A percentile compares a stretch with the other conserved stretches of the same genome.
Conservation (phyloP, 805 yeast genomes). For the Wickerhamiella qilinensis region DNA sequence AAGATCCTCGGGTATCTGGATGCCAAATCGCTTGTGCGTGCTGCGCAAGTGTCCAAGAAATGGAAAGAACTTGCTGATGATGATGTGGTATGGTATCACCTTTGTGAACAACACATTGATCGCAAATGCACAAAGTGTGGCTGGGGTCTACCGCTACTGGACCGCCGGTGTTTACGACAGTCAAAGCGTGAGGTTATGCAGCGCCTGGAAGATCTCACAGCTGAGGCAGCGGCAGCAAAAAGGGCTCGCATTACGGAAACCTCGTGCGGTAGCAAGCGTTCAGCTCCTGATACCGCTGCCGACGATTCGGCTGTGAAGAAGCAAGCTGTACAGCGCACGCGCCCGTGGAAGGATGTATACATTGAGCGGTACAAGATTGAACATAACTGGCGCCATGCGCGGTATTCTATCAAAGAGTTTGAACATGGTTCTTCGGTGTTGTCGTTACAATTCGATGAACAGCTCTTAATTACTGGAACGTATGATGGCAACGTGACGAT, state of each 20-base stretch:
- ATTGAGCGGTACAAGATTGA: slow-evolving; percentile 83
- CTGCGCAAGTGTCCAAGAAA: slow-evolving; percentile 76
- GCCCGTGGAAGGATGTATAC: slow-evolving; percentile 95
- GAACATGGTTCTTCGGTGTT: slow-evolving; percentile 41
- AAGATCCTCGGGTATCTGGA: slow-evolving; percentile 80
- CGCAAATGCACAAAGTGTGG: slow-evolving; percentile 96
- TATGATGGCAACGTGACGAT: slow-evolving; percentile 79
- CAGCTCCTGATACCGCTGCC: not conserved
- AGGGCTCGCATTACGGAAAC: not conserved
- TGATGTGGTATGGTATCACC: slow-evolving; percentile 93
- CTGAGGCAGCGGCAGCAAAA: not conserved
- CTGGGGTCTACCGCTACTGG: slow-evolving; percentile 94
- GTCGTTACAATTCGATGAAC: slow-evolving; percentile 69
- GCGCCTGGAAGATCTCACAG: slow-evolving; percentile 13
- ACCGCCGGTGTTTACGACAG: slow-evolving; percentile 37
- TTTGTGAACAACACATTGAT: slow-evolving; percentile 97
- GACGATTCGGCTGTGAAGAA: not conserved
- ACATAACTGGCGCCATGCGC: slow-evolving; percentile 85
- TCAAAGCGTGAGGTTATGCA: slow-evolving; percentile 18
- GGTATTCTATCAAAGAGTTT: slow-evolving; percentile 47
- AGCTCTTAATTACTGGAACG: slow-evolving; percentile 75
- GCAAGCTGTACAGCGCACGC: slow-evolving; percentile 21
- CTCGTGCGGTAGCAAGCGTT: not conserved
- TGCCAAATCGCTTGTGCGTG: slow-evolving; percentile 82
- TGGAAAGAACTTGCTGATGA: slow-evolving; percentile 92